A percentile compares a stretch with the other conserved stretches of the same genome.
phyloP scores from a whole-genome alignment of 495 filamentous ascomycete species.

The Haplographium delicatum region DNA sequence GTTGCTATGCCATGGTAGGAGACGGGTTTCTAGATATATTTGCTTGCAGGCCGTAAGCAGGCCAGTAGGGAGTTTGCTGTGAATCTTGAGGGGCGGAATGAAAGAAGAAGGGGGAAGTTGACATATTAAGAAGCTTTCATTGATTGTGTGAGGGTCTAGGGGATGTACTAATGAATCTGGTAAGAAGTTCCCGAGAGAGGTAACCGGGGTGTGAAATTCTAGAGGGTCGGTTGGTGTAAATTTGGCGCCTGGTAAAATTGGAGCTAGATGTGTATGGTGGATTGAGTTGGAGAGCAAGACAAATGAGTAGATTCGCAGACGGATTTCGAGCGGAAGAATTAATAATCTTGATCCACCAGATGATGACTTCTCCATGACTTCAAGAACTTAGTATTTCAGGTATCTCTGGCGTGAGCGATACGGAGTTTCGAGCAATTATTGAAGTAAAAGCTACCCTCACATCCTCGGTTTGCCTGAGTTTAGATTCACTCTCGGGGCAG shows the following conservation, averaged over 20 bases:
- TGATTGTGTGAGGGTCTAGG: no score
- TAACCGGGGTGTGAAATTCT: slow-evolving; percentile 6
- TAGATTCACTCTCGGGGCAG: no score
- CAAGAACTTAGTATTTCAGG: no score
- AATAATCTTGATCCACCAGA: slow-evolving; percentile 10
- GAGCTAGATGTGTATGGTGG: slow-evolving; percentile 16
- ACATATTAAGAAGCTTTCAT: no score
- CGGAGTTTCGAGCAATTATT: no score
- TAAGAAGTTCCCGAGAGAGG: no score
- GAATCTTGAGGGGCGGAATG: not conserved
- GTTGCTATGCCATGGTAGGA: slow-evolving; percentile 7
- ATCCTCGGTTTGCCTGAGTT: no score
- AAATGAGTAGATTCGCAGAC: slow-evolving; percentile 19
- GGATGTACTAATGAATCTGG: no score
- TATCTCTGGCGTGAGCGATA: no score
- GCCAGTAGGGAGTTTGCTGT: slow-evolving; percentile 15
- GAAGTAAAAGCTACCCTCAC: no score
- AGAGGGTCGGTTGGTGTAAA: not conserved
- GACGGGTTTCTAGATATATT: slow-evolving; percentile 5
- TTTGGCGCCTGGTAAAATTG: not conserved
- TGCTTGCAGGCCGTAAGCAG: slow-evolving; percentile 8
- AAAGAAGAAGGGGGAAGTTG: no score
- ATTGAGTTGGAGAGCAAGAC: slow-evolving; percentile 11
- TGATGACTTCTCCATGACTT: no score
- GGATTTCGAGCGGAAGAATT: slow-evolving; percentile 19